phyloP scores from a whole-genome alignment of 257 asterid genomes.

The Thymus quinquecostatus region DNA sequence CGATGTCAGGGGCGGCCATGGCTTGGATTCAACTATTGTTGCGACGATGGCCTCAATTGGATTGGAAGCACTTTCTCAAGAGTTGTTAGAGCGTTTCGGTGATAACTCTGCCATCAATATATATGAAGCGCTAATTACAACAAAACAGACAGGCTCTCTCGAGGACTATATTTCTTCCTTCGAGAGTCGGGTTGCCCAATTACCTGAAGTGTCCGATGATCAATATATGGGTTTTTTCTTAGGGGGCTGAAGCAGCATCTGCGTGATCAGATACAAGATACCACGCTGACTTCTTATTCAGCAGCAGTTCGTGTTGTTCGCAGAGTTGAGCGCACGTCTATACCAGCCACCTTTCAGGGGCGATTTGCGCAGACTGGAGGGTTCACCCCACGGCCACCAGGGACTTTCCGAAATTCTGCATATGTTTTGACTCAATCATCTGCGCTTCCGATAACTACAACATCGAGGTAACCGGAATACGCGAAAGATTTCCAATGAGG shows the following conservation, averaged over 20 bases:
- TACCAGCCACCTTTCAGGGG: background rate
- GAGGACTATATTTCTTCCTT: background rate
- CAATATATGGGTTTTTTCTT: background rate
- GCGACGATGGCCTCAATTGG: background rate
- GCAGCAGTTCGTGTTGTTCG: background rate
- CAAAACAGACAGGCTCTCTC: background rate
- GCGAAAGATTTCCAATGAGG: background rate
- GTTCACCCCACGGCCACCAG: background rate
- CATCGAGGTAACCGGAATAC: background rate
- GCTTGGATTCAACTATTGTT: background rate
- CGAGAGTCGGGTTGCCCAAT: background rate
- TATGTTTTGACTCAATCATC: background rate
- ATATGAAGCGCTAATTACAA: background rate
- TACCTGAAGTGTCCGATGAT: background rate
- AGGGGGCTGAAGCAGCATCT: background rate
- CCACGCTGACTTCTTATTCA: background rate
- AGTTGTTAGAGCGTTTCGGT: background rate
- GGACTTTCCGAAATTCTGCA: background rate
- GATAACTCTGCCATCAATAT: background rate
- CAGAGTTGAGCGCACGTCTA: background rate
- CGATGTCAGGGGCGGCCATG: background rate
- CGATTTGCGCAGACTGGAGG: background rate
- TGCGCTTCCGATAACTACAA: background rate
- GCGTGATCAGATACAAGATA: background rate
- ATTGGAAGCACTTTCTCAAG: background rate